Evolutionary conservation across 1,284 basidiomycete species (phyloP).

Genomic region (Ganoderma resinaceum): DNA sequence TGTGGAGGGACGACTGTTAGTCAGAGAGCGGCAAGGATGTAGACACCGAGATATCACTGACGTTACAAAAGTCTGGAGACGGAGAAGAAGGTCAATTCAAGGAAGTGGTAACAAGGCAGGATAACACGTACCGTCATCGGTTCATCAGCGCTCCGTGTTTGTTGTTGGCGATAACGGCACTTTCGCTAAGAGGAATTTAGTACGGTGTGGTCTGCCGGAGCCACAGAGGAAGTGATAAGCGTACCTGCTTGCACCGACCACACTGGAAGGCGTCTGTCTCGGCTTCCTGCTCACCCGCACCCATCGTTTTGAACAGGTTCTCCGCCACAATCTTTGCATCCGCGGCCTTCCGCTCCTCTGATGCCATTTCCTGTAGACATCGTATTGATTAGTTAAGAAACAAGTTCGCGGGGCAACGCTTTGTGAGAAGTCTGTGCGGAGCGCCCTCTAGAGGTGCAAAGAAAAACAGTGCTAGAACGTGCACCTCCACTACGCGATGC

Average conservation of each 20-base stretch:
- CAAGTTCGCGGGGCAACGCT: not conserved
- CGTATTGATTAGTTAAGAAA: not conserved
- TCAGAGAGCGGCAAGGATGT: conserved; percentile 9
- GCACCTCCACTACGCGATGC: not conserved
- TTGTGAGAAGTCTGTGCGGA: not conserved
- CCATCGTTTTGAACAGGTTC: conserved; percentile 93
- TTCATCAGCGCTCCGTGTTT: conserved; percentile 94
- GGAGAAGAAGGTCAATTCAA: conserved; percentile 26
- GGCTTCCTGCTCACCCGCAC: conserved; percentile 88
- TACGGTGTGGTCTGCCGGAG: conserved; percentile 3
- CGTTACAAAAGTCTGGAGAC: conserved; percentile 45
- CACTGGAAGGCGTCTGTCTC: conserved; percentile 99
- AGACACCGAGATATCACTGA: conserved; percentile 26
- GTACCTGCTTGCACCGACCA: conserved; percentile 85
- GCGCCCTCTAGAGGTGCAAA: not conserved
- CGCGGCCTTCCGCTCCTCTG: conserved; percentile 86
- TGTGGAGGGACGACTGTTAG: conserved; percentile 1
- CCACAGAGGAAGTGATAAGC: not conserved
- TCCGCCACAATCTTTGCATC: conserved; percentile 86
- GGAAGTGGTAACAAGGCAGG: conserved; percentile 5
- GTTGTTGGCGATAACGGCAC: conserved; percentile 93
- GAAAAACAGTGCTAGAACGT: not conserved
- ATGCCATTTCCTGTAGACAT: conserved; percentile 87
- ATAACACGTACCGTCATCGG: conserved; percentile 86
- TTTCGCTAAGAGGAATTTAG: conserved; percentile 64